Evolutionary conservation across 164 flowering plant species (phyloP).

Genomic region (Sedum album): DNA sequence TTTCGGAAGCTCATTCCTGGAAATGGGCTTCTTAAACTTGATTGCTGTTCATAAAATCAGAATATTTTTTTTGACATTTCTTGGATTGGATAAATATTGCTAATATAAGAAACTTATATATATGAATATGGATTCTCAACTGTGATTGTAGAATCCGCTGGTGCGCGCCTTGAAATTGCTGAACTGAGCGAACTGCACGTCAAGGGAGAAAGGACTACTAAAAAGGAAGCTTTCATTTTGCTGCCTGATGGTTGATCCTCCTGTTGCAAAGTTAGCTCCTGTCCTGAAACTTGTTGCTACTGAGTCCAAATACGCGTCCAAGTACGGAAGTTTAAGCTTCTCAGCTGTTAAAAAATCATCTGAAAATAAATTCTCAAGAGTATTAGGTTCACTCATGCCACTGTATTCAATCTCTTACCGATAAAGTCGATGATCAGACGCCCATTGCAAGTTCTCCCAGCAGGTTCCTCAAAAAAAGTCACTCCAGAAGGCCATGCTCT

Average conservation of each 20-base stretch:
- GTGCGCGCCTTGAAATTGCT: constrained; percentile 14
- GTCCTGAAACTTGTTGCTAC: constrained; percentile 10
- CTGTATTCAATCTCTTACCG: not conserved
- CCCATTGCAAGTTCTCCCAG: constrained; percentile 12
- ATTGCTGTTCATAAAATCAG: not conserved
- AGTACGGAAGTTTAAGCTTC: constrained; percentile 10
- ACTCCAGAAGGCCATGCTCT: constrained; percentile 13
- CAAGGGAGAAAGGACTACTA: constrained; percentile 15
- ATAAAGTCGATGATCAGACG: constrained; percentile 14
- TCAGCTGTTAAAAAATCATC: constrained; percentile 8
- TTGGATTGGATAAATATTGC: not conserved
- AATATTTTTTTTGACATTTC: not conserved
- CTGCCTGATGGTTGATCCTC: constrained; percentile 14
- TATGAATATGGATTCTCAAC: not conserved
- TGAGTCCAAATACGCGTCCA: constrained; percentile 15
- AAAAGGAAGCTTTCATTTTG: constrained; percentile 15
- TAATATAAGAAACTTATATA: no score
- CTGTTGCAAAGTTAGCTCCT: constrained; percentile 13
- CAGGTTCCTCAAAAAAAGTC: constrained; percentile 12
- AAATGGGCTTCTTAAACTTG: constrained; percentile 7
- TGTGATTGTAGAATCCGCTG: constrained; percentile 10
- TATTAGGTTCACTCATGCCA: not conserved
- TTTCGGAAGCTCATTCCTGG: constrained; percentile 12
- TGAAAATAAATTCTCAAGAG: not conserved
- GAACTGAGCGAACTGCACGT: constrained; percentile 13